Percentiles rank a stretch among this genome's conserved stretches.
Conservation (phyloP, 805 yeast genomes). For the Metschnikowia bowlesiae region DNA sequence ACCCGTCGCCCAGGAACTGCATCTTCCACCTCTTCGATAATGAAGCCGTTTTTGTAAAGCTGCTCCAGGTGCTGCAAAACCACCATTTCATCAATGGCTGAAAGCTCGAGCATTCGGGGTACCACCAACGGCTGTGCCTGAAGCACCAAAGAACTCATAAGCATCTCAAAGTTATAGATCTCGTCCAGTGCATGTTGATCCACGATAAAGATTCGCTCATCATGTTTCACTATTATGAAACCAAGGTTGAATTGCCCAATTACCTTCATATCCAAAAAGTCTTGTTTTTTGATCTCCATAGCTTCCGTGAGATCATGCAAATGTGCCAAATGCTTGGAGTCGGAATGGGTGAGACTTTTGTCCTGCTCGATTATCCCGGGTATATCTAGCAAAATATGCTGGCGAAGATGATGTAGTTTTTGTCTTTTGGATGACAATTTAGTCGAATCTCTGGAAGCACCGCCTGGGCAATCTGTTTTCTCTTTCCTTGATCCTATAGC, state of each 20-base stretch:
- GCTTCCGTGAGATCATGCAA: conserved; percentile 14
- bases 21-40: conserved; percentile 43
- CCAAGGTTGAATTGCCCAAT: conserved; percentile 97
- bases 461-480: background rate
- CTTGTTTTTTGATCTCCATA: conserved; percentile 53
- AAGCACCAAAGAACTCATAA: conserved; percentile 53
- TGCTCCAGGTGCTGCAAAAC: conserved; percentile 56
- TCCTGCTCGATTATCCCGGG: background rate
- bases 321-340: conserved; percentile 5
- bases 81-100: conserved; percentile 71
- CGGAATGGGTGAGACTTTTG: background rate
- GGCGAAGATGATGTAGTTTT: background rate
- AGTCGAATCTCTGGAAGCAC: background rate
- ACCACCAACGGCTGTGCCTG: conserved; percentile 58
- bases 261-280: conserved; percentile 69
- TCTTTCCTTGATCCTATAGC: background rate
- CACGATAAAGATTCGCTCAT: conserved; percentile 68
- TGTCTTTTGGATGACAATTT: background rate
- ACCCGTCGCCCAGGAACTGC: conserved; percentile 55
- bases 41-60: conserved; percentile 75
- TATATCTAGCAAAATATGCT: background rate
- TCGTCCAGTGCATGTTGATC: conserved; percentile 99
- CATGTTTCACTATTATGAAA: conserved; percentile 68
- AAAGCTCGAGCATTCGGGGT: conserved; percentile 59
- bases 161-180: conserved; percentile 79